These are phyloP conservation scores for Alternaria metachromatica DNA, from an alignment of 2,329 filamentous ascomycete species.

Conservation along the genomic window DNA sequence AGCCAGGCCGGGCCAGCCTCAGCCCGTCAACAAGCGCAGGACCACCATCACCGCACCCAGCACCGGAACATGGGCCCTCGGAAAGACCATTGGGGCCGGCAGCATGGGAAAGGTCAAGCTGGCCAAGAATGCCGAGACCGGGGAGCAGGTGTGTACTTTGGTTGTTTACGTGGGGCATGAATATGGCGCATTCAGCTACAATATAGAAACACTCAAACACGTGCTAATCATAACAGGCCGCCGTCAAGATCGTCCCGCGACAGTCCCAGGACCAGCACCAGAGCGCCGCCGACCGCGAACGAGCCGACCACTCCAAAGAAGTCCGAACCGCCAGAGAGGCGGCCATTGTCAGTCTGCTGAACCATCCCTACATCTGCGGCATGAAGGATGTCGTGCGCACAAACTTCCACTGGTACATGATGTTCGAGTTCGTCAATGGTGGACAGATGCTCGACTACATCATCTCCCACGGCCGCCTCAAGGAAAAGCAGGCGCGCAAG, in stretches of 20 bases:
- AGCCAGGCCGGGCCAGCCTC: slow-evolving; percentile 27
- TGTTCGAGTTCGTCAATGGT: slow-evolving; percentile 98
- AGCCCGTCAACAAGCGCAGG: slow-evolving; percentile 53
- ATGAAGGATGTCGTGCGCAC: slow-evolving; percentile 95
- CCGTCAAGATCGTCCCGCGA: slow-evolving; percentile 95
- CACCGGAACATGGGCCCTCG: slow-evolving; percentile 89
- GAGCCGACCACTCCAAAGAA: slow-evolving; percentile 95
- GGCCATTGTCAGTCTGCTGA: slow-evolving; percentile 91
- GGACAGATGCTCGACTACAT: slow-evolving; percentile 99
- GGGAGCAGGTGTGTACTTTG: slow-evolving; percentile 75
- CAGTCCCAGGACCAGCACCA: slow-evolving; percentile 85
- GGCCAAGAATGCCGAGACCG: slow-evolving; percentile 85
- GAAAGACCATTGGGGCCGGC: slow-evolving; percentile 95
- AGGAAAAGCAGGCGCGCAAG: slow-evolving; percentile 97
- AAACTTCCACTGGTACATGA: slow-evolving; percentile 99
- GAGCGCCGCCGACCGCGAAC: slow-evolving; percentile 75
- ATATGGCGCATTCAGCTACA: neutral
- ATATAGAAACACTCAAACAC: neutral
- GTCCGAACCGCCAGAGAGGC: slow-evolving; percentile 93
- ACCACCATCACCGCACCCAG: slow-evolving; percentile 87
- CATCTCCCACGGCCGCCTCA: slow-evolving; percentile 94
- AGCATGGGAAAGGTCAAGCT: slow-evolving; percentile 99
- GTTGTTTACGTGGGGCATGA: neutral
- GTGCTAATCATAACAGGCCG: slow-evolving; percentile 66
- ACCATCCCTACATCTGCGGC: slow-evolving; percentile 94